Base-by-base conservation (phyloP, 495 filamentous ascomycete genomes). In the Aspergillus campestris region DNA sequence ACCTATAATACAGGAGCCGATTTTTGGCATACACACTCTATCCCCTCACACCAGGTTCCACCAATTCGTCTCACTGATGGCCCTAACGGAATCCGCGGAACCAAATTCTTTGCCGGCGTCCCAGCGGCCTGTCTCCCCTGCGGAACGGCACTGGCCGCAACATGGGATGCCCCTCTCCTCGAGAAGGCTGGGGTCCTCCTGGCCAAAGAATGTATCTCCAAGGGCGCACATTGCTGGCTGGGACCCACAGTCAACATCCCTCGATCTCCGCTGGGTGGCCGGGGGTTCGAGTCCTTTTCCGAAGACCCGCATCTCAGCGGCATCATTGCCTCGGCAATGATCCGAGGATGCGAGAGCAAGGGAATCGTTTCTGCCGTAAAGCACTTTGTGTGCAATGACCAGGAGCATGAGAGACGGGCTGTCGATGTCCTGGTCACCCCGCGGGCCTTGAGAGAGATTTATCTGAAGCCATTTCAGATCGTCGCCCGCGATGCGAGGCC, bases 171-270 rank as follows among this genome's bases (percentile, higher is more conserved):
- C 6, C 60, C 71, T 1, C 67, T 89, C 5, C 61, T 83, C 30
- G 59, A 62, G 41, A 49, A 70, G 43, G 66, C 75, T 1, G 82
- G 83, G 29, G 58, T 62, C 13, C 60, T 74, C 5, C 72, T 87
- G 54, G 83, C 72, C 2, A 65, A 77, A 8, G 82, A 86, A 57
- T 73, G 76, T 14, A 77, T 72, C 38, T 70, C 78, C 1, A 83
- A 85, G 60, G 77, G 79, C 12, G 79, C 78, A 1, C 75, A 81
- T 47, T 74, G 78, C 9, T 72, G 85, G 48, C 67, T 87, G 11
- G 84, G 79, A 2, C 84, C 84, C 6, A 86, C 82, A 3, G 76
- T 87, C 48, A 87, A 84, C 57, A 81, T 86, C 60, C 82, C 83
- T 42, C 73, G 84, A 30, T 71, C 73, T 5, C 84, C 84, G 1